A percentile compares a stretch with the other conserved stretches of the same genome.
phyloP scores from a whole-genome alignment of 345 rosid species.

The Moringa oleifera region DNA sequence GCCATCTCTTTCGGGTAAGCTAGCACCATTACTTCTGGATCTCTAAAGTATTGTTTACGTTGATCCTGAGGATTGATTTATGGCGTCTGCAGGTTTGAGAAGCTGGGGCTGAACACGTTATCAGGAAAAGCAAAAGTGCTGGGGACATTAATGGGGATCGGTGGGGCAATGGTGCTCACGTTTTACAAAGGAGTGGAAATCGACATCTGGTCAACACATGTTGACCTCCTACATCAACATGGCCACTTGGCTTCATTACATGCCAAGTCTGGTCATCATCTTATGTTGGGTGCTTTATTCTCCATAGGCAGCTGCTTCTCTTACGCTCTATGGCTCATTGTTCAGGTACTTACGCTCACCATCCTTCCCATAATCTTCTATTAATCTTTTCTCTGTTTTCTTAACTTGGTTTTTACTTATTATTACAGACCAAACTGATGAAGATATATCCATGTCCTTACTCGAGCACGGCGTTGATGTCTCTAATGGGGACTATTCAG shows the following conservation, averaged over 20 bases:
- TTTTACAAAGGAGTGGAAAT: conserved; percentile 44
- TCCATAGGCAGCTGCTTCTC: conserved; percentile 25
- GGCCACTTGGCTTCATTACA: neutral
- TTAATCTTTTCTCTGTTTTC: no score
- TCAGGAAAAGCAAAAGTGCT: conserved; percentile 25
- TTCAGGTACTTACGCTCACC: conserved; percentile 44
- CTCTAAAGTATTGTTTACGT: no score
- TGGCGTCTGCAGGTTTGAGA: no score
- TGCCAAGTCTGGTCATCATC: neutral
- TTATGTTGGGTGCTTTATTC: conserved; percentile 23
- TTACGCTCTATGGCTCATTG: conserved; percentile 33
- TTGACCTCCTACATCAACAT: conserved; percentile 28
- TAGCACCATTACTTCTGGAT: no score
- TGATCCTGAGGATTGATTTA: no score
- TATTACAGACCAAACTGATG: conserved; percentile 39
- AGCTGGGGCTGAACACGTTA: no score
- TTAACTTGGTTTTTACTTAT: no score
- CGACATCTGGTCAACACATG: conserved; percentile 26
- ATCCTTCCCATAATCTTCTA: no score
- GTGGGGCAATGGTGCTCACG: conserved; percentile 55
- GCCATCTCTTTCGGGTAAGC: conserved; percentile 39
- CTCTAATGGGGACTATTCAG: conserved; percentile 43
- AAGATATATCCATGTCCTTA: conserved; percentile 38
- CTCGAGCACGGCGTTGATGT: conserved; percentile 44
- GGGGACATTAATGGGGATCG: conserved; percentile 47